Percentiles rank a stretch among this genome's conserved stretches.
Conservation (phyloP, 2,329 filamentous ascomycete species). For the Metarhizium rileyi region DNA sequence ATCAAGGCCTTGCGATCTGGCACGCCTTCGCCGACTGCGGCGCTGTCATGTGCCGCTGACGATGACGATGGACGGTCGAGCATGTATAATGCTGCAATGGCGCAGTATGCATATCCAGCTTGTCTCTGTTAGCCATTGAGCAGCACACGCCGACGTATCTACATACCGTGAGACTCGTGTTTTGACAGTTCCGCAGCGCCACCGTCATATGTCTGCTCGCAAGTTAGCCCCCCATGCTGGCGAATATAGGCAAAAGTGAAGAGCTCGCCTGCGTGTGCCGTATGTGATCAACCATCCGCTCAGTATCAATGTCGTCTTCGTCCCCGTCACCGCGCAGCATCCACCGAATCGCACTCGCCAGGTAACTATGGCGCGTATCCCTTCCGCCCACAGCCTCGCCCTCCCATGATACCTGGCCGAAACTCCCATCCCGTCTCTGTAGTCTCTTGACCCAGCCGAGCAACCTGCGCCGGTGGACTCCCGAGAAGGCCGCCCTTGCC, state of each 20-base stretch:
- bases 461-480: conserved; percentile 58
- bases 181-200: conserved; percentile 70
- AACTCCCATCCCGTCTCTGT: conserved; percentile 80
- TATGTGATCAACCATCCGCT: conserved; percentile 61
- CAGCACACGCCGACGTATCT: neutral
- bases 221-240: neutral
- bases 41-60: conserved; percentile 9
- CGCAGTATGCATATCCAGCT: conserved; percentile 90
- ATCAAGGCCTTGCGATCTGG: conserved; percentile 22
- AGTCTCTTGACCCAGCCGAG: conserved; percentile 65
- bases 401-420: conserved; percentile 67
- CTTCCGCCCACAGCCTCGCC: conserved; percentile 61
- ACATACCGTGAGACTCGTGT: conserved; percentile 72
- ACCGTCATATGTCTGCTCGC: conserved; percentile 64
- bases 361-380: conserved; percentile 83
- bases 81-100: conserved; percentile 65
- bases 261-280: conserved; percentile 44
- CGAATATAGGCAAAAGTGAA: neutral
- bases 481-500: conserved; percentile 39
- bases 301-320: conserved; percentile 63
- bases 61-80: conserved; percentile 50
- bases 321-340: conserved; percentile 58
- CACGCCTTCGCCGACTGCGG: conserved; percentile 26
- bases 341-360: conserved; percentile 73
- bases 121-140: neutral